A percentile compares a stretch with the other conserved stretches of the same genome.
phyloP scores from a whole-genome alignment of 2,329 filamentous ascomycete species.

The Clonostachys byssicola region DNA sequence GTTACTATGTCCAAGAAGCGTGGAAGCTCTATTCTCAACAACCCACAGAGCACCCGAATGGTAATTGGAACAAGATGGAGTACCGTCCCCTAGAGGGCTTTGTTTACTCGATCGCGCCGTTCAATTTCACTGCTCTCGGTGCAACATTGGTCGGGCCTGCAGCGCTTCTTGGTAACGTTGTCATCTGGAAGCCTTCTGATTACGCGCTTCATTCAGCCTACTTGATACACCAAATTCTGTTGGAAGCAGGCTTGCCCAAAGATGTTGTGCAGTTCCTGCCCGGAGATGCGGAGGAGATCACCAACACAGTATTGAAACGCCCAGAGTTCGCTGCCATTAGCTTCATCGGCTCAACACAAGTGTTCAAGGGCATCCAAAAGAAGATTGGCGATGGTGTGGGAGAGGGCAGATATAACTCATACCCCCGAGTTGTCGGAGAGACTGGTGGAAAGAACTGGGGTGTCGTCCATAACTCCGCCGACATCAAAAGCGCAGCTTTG shows the following conservation, averaged over 20 bases:
- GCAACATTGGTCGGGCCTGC: slow-evolving; percentile 38
- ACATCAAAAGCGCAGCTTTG: slow-evolving; percentile 37
- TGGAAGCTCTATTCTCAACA: slow-evolving; percentile 27
- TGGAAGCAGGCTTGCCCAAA: slow-evolving; percentile 27
- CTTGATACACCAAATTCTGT: slow-evolving; percentile 26
- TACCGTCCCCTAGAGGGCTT: slow-evolving; percentile 33
- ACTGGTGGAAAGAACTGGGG: slow-evolving; percentile 50
- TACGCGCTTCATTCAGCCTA: slow-evolving; percentile 19
- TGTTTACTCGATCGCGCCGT: slow-evolving; percentile 32
- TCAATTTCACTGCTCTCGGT: slow-evolving; percentile 37
- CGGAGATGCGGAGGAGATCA: slow-evolving; percentile 25
- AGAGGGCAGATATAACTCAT: slow-evolving; percentile 20
- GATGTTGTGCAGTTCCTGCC: slow-evolving; percentile 28
- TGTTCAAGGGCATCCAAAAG: slow-evolving; percentile 20
- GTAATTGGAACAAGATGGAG: slow-evolving; percentile 17
- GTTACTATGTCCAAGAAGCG: slow-evolving; percentile 20
- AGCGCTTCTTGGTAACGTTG: slow-evolving; percentile 31
- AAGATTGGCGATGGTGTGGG: slow-evolving; percentile 16
- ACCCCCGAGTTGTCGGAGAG: slow-evolving; percentile 41
- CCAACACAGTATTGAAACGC: slow-evolving; percentile 16
- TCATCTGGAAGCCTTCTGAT: slow-evolving; percentile 31
- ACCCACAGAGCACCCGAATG: slow-evolving; percentile 15
- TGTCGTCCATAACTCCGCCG: slow-evolving; percentile 40
- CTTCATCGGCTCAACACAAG: slow-evolving; percentile 25
- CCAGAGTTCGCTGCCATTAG: slow-evolving; percentile 27